phyloP scores from a whole-genome alignment of 2,329 filamentous ascomycete species.

The Aspergillus amoenus region DNA sequence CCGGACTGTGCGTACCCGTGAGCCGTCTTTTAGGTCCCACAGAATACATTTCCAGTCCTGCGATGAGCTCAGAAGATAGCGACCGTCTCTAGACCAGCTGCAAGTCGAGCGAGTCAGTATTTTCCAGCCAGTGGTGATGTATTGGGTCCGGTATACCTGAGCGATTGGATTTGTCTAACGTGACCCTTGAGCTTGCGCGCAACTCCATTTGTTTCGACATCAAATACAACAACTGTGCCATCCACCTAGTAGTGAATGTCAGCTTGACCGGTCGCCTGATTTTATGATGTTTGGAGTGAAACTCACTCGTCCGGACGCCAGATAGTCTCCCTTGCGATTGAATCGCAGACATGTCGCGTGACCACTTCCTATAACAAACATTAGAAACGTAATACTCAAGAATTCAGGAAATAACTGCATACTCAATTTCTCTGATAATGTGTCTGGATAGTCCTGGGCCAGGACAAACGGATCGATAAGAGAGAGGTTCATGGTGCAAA shows the following conservation, averaged over 20 bases:
- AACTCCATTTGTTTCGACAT: conserved; percentile 95
- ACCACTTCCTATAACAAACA: conserved; percentile 51
- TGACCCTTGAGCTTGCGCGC: conserved; percentile 92
- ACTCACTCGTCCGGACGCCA: conserved; percentile 82
- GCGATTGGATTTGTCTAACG: conserved; percentile 86
- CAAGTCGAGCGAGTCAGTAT: conserved; percentile 3
- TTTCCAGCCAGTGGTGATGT: neutral
- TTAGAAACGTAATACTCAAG: conserved; percentile 7
- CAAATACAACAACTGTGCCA: conserved; percentile 92
- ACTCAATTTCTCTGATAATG: conserved; percentile 84
- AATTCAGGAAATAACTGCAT: conserved; percentile 26
- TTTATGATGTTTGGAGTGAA: conserved; percentile 1
- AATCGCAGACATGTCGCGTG: conserved; percentile 74
- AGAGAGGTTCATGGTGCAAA: conserved; percentile 64
- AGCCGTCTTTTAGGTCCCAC: conserved; percentile 81
- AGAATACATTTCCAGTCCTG: conserved; percentile 96
- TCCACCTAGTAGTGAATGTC: conserved; percentile 56
- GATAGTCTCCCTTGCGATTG: conserved; percentile 89
- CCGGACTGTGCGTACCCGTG: conserved; percentile 75
- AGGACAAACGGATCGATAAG: conserved; percentile 71
- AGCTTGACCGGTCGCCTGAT: conserved; percentile 8
- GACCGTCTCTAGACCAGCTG: conserved; percentile 87
- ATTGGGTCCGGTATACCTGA: conserved; percentile 53
- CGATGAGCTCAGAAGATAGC: conserved; percentile 87
- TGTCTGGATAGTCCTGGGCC: conserved; percentile 83